Conservation (phyloP, 805 yeast genomes). For the Zygoascus ofunaensis region DNA sequence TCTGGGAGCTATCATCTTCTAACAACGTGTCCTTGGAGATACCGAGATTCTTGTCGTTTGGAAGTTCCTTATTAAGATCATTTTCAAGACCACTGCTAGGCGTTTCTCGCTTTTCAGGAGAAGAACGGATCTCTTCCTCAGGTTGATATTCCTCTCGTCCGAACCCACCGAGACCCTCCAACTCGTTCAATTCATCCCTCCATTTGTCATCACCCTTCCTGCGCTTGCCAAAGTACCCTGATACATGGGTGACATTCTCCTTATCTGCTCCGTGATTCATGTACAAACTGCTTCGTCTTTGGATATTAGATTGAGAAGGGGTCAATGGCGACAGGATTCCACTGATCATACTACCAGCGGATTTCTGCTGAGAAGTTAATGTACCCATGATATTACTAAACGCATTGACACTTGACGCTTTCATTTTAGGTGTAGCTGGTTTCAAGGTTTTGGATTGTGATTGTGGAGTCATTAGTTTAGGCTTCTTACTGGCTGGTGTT, state of each 20-base stretch:
- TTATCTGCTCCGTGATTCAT: neutral
- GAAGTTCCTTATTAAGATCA: too few species aligned
- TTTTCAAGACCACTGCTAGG: too few species aligned
- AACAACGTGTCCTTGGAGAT: too few species aligned
- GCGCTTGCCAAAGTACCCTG: neutral
- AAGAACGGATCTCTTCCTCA: too few species aligned
- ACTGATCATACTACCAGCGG: neutral
- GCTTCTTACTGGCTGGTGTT: neutral
- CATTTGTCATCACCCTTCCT: too few species aligned
- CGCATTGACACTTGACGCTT: neutral
- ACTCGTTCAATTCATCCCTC: too few species aligned
- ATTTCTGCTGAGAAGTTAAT: neutral
- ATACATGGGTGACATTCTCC: neutral
- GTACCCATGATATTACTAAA: neutral
- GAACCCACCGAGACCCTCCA: too few species aligned
- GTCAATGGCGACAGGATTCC: neutral
- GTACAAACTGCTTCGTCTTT: neutral
- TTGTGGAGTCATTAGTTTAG: too few species aligned
- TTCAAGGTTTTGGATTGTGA: neutral
- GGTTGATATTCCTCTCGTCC: too few species aligned
- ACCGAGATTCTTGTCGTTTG: too few species aligned
- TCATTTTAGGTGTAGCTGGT: neutral
- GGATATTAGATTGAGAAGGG: neutral
- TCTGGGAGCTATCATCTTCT: too few species aligned
- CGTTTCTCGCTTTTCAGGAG: too few species aligned